phyloP scores from a whole-genome alignment of 164 flowering plant genomes.

The Vitis cinerea region DNA sequence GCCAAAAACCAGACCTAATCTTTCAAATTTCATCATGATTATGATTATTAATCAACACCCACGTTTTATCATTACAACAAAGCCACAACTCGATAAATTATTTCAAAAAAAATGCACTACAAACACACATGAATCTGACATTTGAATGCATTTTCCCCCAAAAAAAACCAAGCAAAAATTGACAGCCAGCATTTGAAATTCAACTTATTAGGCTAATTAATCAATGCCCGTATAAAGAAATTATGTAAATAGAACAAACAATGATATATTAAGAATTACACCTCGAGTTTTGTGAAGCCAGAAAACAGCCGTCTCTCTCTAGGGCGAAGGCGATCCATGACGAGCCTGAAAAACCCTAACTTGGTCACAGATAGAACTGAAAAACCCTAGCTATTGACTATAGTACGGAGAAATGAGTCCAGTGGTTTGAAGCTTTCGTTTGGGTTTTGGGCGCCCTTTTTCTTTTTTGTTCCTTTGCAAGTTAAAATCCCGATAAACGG shows the following conservation, averaged over 20 bases:
- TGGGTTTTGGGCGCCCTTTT: too few species aligned
- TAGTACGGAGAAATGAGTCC: too few species aligned
- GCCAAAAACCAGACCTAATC: too few species aligned
- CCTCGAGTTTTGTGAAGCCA: slow-evolving; percentile 52
- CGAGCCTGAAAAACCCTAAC: not conserved
- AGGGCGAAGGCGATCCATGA: slow-evolving; percentile 41
- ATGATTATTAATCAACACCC: too few species aligned
- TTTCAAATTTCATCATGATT: too few species aligned
- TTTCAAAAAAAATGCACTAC: not conserved
- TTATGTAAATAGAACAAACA: not conserved
- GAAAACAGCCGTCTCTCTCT: slow-evolving; percentile 32
- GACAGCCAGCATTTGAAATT: not conserved
- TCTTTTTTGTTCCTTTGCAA: too few species aligned
- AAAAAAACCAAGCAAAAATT: not conserved
- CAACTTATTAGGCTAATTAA: not conserved
- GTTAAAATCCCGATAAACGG: too few species aligned
- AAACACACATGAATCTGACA: not conserved
- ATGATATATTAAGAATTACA: not conserved
- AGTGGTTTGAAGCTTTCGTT: too few species aligned
- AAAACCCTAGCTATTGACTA: not conserved
- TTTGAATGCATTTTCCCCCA: not conserved
- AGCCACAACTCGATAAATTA: not conserved
- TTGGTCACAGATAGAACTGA: not conserved
- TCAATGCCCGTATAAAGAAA: slow-evolving; percentile 7
- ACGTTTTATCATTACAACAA: not conserved